Evolutionary conservation across 2,329 filamentous ascomycete genomes (phyloP).

Genomic region (Talaromyces verruculosus): DNA sequence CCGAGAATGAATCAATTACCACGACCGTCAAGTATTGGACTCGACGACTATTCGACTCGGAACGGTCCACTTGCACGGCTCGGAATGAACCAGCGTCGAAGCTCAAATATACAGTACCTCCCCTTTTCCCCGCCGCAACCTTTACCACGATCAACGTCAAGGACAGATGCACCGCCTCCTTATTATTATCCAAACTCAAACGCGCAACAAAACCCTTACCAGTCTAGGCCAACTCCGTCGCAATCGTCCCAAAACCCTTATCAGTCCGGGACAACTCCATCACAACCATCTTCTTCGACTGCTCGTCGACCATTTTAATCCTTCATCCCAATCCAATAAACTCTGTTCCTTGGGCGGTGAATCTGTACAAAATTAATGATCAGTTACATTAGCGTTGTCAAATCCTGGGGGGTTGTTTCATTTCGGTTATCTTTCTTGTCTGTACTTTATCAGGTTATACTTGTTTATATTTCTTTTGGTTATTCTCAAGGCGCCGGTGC

Average conservation of each 20-base stretch:
- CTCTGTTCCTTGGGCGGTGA: too few species aligned
- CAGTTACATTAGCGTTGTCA: not conserved
- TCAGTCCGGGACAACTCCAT: not conserved
- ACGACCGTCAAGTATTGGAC: conserved; percentile 41
- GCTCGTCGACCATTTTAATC: not conserved
- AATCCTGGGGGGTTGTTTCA: not conserved
- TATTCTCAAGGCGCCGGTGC: not conserved
- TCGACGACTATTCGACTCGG: conserved; percentile 31
- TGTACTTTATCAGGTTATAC: not conserved
- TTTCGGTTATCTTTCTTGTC: conserved; percentile 11
- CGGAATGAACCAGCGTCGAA: conserved; percentile 5
- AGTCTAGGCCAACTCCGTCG: not conserved
- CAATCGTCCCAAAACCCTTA: not conserved
- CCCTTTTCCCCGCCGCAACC: conserved; percentile 25
- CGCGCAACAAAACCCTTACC: not conserved
- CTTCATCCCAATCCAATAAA: not conserved
- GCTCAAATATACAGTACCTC: conserved; percentile 24
- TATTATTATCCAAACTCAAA: conserved; percentile 10
- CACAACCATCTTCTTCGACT: not conserved
- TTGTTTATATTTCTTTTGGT: not conserved
- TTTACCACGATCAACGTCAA: not conserved
- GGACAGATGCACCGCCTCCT: not conserved
- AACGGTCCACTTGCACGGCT: conserved; percentile 30
- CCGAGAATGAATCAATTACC: conserved; percentile 41
- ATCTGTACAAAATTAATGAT: conserved; percentile 9